phyloP scores from a whole-genome alignment of 768 basidiomycete species.

The Phaeotremella skinneri region DNA sequence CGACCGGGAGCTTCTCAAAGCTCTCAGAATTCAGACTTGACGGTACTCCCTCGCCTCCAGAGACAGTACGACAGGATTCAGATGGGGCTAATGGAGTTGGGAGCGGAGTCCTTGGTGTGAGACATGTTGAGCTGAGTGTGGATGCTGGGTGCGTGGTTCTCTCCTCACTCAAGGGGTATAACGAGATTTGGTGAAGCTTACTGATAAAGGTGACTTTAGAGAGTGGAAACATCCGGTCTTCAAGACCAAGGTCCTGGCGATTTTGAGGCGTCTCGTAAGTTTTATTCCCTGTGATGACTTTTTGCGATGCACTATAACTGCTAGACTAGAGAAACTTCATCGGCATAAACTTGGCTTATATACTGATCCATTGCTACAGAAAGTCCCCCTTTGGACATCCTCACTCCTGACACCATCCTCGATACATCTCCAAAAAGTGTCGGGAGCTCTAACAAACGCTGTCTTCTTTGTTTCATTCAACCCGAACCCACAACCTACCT shows the following conservation, averaged over 20 bases:
- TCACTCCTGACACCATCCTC: conserved; percentile 38
- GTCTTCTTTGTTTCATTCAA: conserved; percentile 90
- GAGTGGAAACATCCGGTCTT: conserved; percentile 49
- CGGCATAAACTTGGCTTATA: too few relatives aligned
- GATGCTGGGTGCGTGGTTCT: conserved; percentile 39
- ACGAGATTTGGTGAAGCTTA: not conserved
- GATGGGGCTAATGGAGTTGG: conserved; percentile 11
- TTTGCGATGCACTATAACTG: not conserved
- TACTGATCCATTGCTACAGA: too few relatives aligned
- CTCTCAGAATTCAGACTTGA: conserved; percentile 45
- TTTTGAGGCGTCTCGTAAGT: conserved; percentile 41
- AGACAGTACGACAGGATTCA: conserved; percentile 15
- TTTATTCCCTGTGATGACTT: too few relatives aligned
- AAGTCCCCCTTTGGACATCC: conserved; percentile 49
- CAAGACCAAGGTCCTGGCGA: conserved; percentile 46
- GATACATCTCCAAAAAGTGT: conserved; percentile 72
- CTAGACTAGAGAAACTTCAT: conserved; percentile 10
- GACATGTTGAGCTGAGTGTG: conserved; percentile 40
- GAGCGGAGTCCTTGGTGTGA: conserved; percentile 32
- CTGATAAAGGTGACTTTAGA: conserved; percentile 12
- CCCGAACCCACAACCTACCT: conserved; percentile 37
- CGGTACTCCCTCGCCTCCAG: conserved; percentile 9
- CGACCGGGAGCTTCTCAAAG: conserved; percentile 41
- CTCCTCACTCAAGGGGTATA: not conserved
- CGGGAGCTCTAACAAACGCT: conserved; percentile 90